Evolutionary conservation across 495 filamentous ascomycete species (phyloP).

Genomic region (Aspergillus leporis): DNA sequence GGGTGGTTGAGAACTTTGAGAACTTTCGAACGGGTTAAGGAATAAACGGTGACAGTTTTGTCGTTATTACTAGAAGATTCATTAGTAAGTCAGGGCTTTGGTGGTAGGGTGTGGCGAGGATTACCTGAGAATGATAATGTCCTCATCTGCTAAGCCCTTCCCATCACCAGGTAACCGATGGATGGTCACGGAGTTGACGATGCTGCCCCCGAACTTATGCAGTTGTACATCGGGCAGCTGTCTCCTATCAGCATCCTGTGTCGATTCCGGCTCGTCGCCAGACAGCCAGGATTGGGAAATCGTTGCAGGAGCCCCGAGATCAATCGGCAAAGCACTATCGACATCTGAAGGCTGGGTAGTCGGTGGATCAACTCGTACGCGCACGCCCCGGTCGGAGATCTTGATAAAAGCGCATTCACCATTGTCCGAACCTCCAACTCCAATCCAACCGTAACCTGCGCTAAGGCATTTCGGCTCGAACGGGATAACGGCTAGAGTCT

Average conservation of each 20-base stretch:
- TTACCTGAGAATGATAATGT: slow-evolving; percentile 66
- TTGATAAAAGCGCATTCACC: slow-evolving; percentile 83
- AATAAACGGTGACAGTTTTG: slow-evolving; percentile 76
- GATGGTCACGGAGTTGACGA: slow-evolving; percentile 73
- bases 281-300: slow-evolving; percentile 24
- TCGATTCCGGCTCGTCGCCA: slow-evolving; percentile 28
- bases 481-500: slow-evolving; percentile 72
- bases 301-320: slow-evolving; percentile 46
- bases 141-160: slow-evolving; percentile 53
- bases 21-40: slow-evolving; percentile 60
- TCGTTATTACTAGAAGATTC: slow-evolving; percentile 73
- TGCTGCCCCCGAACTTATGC: slow-evolving; percentile 55
- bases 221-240: slow-evolving; percentile 49
- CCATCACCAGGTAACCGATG: slow-evolving; percentile 56
- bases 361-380: slow-evolving; percentile 32
- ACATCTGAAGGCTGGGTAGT: slow-evolving; percentile 49
- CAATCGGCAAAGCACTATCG: slow-evolving; percentile 61
- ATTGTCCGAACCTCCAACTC: slow-evolving; percentile 75
- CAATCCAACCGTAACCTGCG: slow-evolving; percentile 82
- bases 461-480: slow-evolving; percentile 85
- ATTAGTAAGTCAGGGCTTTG: slow-evolving; percentile 11
- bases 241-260: slow-evolving; percentile 31
- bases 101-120: neutral
- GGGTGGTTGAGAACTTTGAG: slow-evolving; percentile 70
- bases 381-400: slow-evolving; percentile 45